These are phyloP conservation scores for Amanita rimosa DNA, from an alignment of 768 basidiomycete species.

Conservation along the genomic window DNA sequence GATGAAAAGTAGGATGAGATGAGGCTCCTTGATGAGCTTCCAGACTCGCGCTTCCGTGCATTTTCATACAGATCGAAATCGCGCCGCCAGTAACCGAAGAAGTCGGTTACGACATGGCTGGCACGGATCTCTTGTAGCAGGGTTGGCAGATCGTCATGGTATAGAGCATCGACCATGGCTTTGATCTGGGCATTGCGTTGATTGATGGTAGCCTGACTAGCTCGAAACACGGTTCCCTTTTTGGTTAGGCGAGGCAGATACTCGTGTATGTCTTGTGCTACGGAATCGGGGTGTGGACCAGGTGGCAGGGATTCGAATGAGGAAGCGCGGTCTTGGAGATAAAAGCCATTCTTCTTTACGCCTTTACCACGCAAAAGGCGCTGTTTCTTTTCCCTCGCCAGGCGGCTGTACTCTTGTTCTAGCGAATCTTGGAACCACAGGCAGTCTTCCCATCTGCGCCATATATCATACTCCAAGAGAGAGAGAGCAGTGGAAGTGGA, in stretches of 20 bases:
- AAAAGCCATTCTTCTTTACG: slow-evolving; percentile 61
- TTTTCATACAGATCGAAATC: slow-evolving; percentile 51
- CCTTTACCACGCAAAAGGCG: slow-evolving; percentile 66
- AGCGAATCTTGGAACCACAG: slow-evolving; percentile 63
- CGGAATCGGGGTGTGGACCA: slow-evolving; percentile 67
- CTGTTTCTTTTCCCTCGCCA: slow-evolving; percentile 56
- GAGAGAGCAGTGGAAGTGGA: slow-evolving; percentile 27
- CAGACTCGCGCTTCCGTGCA: slow-evolving; percentile 17
- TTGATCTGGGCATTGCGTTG: slow-evolving; percentile 51
- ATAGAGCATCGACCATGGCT: slow-evolving; percentile 47
- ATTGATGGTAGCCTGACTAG: slow-evolving; percentile 54
- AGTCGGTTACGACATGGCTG: slow-evolving; percentile 50
- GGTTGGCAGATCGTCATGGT: slow-evolving; percentile 48
- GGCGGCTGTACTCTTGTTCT: slow-evolving; percentile 50
- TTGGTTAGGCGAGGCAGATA: slow-evolving; percentile 58
- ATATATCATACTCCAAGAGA: slow-evolving; percentile 53
- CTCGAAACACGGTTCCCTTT: slow-evolving; percentile 63
- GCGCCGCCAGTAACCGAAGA: slow-evolving; percentile 70
- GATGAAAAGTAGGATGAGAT: slow-evolving; percentile 52
- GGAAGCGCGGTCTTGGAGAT: slow-evolving; percentile 61
- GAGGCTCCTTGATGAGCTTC: slow-evolving; percentile 40
- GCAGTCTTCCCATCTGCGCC: slow-evolving; percentile 79
- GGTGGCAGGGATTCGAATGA: slow-evolving; percentile 82
- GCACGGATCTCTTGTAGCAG: slow-evolving; percentile 56
- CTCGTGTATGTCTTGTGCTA: slow-evolving; percentile 58